Conservation (phyloP, 2,329 filamentous ascomycete species). For the Ilyonectria mors-panacis region DNA sequence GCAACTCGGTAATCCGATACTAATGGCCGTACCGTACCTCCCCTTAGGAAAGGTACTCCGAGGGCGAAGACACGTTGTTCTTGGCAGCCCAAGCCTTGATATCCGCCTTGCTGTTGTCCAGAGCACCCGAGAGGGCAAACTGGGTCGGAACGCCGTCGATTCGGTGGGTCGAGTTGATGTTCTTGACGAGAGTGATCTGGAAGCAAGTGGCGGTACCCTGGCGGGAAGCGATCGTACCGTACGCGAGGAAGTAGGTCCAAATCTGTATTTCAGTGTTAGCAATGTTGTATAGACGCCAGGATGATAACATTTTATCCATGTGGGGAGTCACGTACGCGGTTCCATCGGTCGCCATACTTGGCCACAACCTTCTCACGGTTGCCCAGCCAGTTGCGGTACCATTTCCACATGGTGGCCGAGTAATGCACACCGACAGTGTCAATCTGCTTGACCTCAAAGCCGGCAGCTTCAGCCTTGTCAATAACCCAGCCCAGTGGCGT, state of each 20-base stretch:
- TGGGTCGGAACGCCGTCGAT: constrained; percentile 82
- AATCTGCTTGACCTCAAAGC: constrained; percentile 84
- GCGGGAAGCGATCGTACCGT: constrained; percentile 86
- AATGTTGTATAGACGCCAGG: neutral
- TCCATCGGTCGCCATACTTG: constrained; percentile 97
- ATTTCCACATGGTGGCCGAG: constrained; percentile 95
- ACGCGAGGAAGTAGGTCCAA: constrained; percentile 94
- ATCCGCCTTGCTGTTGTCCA: constrained; percentile 51
- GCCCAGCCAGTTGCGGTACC: constrained; percentile 98
- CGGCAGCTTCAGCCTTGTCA: constrained; percentile 82
- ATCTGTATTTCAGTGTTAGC: constrained; percentile 66
- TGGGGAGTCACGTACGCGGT: constrained; percentile 75
- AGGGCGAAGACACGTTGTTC: constrained; percentile 53
- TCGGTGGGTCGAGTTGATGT: constrained; percentile 90
- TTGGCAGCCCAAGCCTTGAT: constrained; percentile 54
- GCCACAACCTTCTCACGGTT: constrained; percentile 93
- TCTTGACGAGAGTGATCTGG: constrained; percentile 92
- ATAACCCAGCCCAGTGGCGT: constrained; percentile 92
- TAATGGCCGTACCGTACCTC: neutral
- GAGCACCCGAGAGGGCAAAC: constrained; percentile 67
- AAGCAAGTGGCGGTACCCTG: constrained; percentile 90
- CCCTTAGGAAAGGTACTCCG: constrained; percentile 44
- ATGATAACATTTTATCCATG: neutral
- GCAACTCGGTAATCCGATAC: neutral
- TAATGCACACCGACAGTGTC: constrained; percentile 98